phyloP scores from a whole-genome alignment of 164 flowering plant species.

The Macadamia tetraphylla region DNA sequence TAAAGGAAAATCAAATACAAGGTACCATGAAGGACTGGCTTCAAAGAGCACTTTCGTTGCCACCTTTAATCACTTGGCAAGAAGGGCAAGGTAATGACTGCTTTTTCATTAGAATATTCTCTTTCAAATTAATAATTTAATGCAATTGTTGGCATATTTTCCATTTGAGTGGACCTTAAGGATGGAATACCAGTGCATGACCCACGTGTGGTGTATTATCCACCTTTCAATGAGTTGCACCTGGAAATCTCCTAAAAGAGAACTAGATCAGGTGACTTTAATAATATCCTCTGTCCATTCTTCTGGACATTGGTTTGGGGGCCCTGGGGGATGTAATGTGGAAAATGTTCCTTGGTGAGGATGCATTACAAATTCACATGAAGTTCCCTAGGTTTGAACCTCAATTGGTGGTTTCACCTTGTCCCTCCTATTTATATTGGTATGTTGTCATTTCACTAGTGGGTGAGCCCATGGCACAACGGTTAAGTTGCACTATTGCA shows the following conservation, averaged over 20 bases:
- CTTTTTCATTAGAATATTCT: conserved; percentile 1
- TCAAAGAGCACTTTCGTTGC: conserved; percentile 41
- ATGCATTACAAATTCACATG: background rate
- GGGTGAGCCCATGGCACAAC: too few species aligned
- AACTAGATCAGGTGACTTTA: background rate
- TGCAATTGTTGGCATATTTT: too few species aligned
- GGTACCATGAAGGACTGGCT: conserved; percentile 58
- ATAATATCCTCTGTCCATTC: background rate
- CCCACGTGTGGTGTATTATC: background rate
- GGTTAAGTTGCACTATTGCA: too few species aligned
- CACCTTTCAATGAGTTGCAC: background rate
- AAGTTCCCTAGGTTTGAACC: too few species aligned
- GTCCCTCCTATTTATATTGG: background rate
- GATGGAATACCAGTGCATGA: background rate
- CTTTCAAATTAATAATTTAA: background rate
- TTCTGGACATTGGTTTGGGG: background rate
- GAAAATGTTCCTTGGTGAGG: background rate
- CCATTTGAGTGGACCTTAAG: too few species aligned
- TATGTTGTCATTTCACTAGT: background rate
- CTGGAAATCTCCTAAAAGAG: background rate
- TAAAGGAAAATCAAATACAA: conserved; percentile 28
- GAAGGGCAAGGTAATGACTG: conserved; percentile 48
- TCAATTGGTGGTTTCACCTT: too few species aligned
- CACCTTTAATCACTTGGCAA: conserved; percentile 47
- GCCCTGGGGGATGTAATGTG: background rate